These are phyloP conservation scores for Ogataea thermomethanolica DNA, from an alignment of 805 yeast species.

Conservation along the genomic window DNA sequence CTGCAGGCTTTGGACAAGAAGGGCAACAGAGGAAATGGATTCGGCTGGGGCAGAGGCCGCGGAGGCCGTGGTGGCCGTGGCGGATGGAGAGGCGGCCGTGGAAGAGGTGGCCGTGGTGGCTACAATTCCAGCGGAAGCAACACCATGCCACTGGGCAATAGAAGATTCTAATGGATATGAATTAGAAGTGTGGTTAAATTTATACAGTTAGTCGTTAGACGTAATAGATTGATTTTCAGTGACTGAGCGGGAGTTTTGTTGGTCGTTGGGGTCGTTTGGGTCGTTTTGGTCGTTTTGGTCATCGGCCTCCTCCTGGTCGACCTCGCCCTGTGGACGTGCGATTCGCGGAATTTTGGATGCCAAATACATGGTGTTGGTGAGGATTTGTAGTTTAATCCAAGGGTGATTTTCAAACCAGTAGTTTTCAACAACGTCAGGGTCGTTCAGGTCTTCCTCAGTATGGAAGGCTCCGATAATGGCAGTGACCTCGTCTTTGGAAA, in stretches of 20 bases:
- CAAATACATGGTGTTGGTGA: conserved; percentile 18
- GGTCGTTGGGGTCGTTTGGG: neutral
- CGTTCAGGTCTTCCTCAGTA: conserved; percentile 12
- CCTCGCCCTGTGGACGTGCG: conserved; percentile 3
- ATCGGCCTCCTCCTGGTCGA: neutral
- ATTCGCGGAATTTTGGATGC: conserved; percentile 17
- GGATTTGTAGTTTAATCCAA: conserved; percentile 17
- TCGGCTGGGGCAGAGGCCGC: conserved; percentile 51
- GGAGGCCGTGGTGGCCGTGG: conserved; percentile 40
- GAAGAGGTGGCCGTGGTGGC: conserved; percentile 28
- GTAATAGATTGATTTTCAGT: neutral
- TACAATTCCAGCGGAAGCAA: conserved; percentile 45
- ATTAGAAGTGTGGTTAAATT: neutral
- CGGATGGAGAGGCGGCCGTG: conserved; percentile 25
- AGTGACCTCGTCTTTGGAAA: conserved; percentile 15
- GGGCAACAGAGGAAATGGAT: conserved; percentile 57
- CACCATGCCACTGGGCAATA: conserved; percentile 44
- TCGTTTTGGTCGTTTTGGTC: neutral
- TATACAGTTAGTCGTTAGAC: neutral
- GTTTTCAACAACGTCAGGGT: conserved; percentile 9
- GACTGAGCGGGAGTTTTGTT: neutral
- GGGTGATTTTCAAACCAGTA: conserved; percentile 22
- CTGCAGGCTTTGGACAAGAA: conserved; percentile 74
- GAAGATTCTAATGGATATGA: conserved; percentile 34
- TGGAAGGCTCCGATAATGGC: conserved; percentile 11